Evolutionary conservation across 768 basidiomycete genomes (phyloP).

Genomic region (Ramaria sp.): DNA sequence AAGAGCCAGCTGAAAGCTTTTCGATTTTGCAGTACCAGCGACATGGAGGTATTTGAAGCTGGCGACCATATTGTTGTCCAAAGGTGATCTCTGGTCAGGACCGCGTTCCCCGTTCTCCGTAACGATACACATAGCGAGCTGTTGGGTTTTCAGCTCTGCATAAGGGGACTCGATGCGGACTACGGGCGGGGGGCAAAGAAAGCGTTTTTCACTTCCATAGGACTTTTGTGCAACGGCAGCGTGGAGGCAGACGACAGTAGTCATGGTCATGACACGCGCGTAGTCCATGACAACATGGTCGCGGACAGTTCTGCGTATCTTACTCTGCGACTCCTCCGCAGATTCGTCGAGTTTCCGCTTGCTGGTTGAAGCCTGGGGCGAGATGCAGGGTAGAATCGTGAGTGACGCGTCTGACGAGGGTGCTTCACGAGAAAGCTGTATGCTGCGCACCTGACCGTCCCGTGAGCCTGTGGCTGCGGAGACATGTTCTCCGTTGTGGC

Average conservation of each 20-base stretch:
- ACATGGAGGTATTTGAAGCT: constrained; percentile 91
- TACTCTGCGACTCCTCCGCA: constrained; percentile 49
- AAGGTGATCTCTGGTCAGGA: constrained; percentile 72
- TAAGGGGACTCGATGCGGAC: constrained; percentile 87
- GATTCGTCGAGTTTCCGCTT: constrained; percentile 71
- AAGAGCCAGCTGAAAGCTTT: constrained; percentile 79
- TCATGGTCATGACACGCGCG: constrained; percentile 73
- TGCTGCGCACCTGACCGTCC: constrained; percentile 3
- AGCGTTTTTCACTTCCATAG: constrained; percentile 91
- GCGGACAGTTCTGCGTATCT: constrained; percentile 77
- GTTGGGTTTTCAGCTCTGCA: constrained; percentile 72
- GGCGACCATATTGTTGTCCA: constrained; percentile 77
- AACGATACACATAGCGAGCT: constrained; percentile 77
- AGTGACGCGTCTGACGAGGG: background rate
- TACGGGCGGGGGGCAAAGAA: constrained; percentile 87
- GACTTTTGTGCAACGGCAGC: constrained; percentile 94
- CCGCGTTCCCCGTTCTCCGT: constrained; percentile 76
- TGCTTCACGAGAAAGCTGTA: background rate
- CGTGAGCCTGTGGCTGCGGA: background rate
- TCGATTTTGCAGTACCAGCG: constrained; percentile 78
- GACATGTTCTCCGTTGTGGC: background rate
- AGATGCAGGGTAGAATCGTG: background rate
- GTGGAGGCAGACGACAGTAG: constrained; percentile 81
- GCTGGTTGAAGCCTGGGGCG: constrained; percentile 29
- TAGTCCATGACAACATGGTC: constrained; percentile 74